Conservation (phyloP, 257 asterid species). For the Penstemon barbatus region DNA sequence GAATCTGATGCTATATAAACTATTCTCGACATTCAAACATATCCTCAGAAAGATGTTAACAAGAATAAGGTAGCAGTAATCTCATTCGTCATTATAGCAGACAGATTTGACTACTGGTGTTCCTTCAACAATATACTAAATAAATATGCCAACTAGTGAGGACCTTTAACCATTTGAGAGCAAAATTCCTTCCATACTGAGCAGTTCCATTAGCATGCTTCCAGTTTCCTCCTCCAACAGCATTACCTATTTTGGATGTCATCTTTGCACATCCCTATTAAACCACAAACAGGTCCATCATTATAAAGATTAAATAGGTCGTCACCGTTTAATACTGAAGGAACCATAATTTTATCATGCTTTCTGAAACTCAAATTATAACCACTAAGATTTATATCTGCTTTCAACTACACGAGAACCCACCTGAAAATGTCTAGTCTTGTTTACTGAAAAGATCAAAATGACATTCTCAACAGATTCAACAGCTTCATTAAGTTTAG, state of each 20-base stretch:
- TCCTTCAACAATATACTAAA: conserved; percentile 16
- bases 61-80: conserved; percentile 18
- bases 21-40: conserved; percentile 19
- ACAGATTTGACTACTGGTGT: conserved; percentile 19
- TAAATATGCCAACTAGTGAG: conserved; percentile 23
- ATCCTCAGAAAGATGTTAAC: conserved; percentile 13
- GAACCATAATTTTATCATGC: conserved; percentile 7
- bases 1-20: conserved; percentile 12
- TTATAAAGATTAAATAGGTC: conserved; percentile 6
- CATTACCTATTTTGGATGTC: conserved; percentile 88
- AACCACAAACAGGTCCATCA: conserved; percentile 33
- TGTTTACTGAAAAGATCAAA: conserved; percentile 86
- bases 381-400: conserved; percentile 1
- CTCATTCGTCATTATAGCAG: conserved; percentile 18
- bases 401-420: conserved; percentile 20
- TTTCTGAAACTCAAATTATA: conserved; percentile 24
- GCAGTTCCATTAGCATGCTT: conserved; percentile 97
- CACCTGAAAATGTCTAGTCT: conserved; percentile 97
- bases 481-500: conserved; percentile 96
- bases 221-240: conserved; percentile 91
- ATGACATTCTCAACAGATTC: conserved; percentile 93
- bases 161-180: conserved; percentile 95
- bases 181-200: conserved; percentile 92
- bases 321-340: not conserved
- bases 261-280: conserved; percentile 96